A percentile compares a stretch with the other conserved stretches of the same genome.
phyloP scores from a whole-genome alignment of 768 basidiomycete genomes.

The Termitomyces titanicus region DNA sequence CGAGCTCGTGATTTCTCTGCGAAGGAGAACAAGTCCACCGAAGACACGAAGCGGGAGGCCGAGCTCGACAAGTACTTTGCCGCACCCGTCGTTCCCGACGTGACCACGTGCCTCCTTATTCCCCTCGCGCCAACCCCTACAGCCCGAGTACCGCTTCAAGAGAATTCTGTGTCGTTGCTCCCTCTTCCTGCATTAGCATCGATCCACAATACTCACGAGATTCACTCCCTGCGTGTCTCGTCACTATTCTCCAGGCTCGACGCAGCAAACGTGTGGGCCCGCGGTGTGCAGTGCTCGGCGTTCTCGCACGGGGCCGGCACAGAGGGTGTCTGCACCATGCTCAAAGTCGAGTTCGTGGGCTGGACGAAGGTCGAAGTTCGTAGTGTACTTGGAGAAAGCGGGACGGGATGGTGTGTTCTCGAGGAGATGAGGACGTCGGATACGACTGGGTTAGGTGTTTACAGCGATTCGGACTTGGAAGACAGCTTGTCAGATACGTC shows the following conservation, averaged over 20 bases:
- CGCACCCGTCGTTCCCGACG: constrained; percentile 26
- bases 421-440: constrained; percentile 43
- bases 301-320: constrained; percentile 41
- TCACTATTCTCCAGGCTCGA: constrained; percentile 72
- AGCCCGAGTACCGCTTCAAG: constrained; percentile 55
- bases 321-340: constrained; percentile 58
- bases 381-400: constrained; percentile 65
- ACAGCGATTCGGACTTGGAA: constrained; percentile 23
- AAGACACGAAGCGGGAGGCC: constrained; percentile 12
- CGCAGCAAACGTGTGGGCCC: constrained; percentile 61
- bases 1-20: constrained; percentile 13
- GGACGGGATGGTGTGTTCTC: constrained; percentile 72
- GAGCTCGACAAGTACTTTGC: constrained; percentile 65
- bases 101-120: constrained; percentile 67
- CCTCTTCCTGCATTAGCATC: constrained; percentile 50
- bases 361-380: constrained; percentile 69
- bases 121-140: constrained; percentile 77
- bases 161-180: constrained; percentile 34
- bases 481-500: constrained; percentile 28
- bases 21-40: constrained; percentile 10
- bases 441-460: constrained; percentile 19
- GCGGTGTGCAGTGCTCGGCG: constrained; percentile 56
- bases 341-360: constrained; percentile 69
- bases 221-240: constrained; percentile 62
- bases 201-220: constrained; percentile 48